Percentiles rank a stretch among this genome's conserved stretches.
These are phyloP conservation scores for Irpex sp. DNA, from an alignment of 1,284 basidiomycete species.

Conservation along the genomic window DNA sequence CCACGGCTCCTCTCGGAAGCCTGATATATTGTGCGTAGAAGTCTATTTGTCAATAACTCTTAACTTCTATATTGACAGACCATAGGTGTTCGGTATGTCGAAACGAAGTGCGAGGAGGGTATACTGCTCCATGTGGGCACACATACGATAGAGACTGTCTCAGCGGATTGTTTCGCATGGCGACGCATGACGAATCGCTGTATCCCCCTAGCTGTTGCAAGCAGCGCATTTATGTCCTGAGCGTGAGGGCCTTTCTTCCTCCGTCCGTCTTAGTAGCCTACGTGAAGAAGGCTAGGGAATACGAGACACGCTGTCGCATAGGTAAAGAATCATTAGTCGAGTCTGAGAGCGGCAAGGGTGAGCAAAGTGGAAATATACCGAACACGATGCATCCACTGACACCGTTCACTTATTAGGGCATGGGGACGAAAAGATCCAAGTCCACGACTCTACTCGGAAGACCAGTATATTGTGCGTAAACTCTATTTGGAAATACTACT, in stretches of 20 bases:
- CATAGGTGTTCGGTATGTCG: constrained; percentile 18
- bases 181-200: not conserved
- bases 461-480: too few relatives aligned
- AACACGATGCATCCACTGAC: too few relatives aligned
- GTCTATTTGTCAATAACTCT: not conserved
- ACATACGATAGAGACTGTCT: not conserved
- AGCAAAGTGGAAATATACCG: too few relatives aligned
- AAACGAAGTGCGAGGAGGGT: not conserved
- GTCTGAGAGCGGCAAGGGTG: too few relatives aligned
- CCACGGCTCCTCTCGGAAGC: too few relatives aligned
- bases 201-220: not conserved
- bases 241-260: not conserved
- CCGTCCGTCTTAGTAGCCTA: not conserved
- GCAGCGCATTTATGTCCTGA: not conserved
- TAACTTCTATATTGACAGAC: not conserved
- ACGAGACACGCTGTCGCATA: too few relatives aligned
- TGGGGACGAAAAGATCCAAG: too few relatives aligned
- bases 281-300: too few relatives aligned
- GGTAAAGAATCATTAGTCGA: too few relatives aligned
- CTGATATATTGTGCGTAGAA: not conserved
- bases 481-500: too few relatives aligned
- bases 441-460: too few relatives aligned
- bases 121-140: not conserved
- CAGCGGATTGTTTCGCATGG: not conserved
- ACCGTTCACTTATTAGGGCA: too few relatives aligned